phyloP scores from a whole-genome alignment of 2,329 filamentous ascomycete species.

The Stemphylium lycopersici region DNA sequence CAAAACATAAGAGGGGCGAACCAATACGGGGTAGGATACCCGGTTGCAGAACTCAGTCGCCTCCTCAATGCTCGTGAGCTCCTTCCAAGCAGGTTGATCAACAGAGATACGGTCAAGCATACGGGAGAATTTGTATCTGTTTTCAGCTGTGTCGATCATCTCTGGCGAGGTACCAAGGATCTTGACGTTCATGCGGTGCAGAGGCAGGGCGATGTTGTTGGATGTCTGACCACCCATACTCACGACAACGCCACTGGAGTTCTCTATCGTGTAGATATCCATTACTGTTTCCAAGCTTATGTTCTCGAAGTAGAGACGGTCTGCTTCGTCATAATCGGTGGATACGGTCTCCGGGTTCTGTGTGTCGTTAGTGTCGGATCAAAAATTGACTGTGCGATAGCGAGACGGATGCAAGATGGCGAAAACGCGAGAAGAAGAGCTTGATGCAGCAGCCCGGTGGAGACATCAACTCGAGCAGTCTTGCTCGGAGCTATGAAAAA shows the following conservation, averaged over 20 bases:
- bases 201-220: constrained; percentile 93
- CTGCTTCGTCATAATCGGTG: constrained; percentile 94
- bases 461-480: too few species aligned
- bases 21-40: constrained; percentile 91
- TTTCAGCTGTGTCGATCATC: constrained; percentile 98
- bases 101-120: constrained; percentile 95
- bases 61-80: constrained; percentile 92
- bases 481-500: too few species aligned
- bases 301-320: constrained; percentile 94
- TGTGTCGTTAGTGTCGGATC: too few species aligned
- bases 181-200: constrained; percentile 88
- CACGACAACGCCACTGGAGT: constrained; percentile 81
- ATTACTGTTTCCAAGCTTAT: constrained; percentile 89
- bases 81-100: constrained; percentile 98
- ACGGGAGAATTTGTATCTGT: constrained; percentile 97
- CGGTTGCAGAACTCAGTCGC: constrained; percentile 84
- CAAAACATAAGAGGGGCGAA: constrained; percentile 94
- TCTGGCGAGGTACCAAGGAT: constrained; percentile 95
- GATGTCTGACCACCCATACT: constrained; percentile 98
- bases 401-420: too few species aligned
- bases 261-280: constrained; percentile 91
- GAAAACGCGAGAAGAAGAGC: too few species aligned
- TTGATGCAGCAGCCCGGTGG: too few species aligned
- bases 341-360: constrained; percentile 79
- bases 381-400: too few species aligned